Conservation (phyloP, 192 early-diverging fungal species). For the Linnemannia exigua region DNA sequence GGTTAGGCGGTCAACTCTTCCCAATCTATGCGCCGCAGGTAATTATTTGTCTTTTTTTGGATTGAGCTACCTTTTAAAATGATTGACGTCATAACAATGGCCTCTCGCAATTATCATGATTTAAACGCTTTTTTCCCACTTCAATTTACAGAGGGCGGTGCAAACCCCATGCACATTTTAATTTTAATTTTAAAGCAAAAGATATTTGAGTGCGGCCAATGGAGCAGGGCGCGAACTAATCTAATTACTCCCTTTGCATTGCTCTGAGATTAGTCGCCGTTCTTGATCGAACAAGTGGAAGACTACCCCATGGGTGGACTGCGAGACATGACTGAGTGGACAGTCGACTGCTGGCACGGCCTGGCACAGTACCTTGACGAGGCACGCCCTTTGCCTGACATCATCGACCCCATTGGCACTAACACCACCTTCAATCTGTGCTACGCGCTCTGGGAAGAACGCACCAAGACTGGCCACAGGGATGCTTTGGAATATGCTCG, state of each 20-base stretch:
- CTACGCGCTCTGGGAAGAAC: slow-evolving; percentile 43
- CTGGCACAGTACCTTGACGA: slow-evolving; percentile 62
- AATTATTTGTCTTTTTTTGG: background rate
- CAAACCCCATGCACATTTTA: too few relatives aligned
- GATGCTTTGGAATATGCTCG: background rate
- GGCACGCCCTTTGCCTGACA: slow-evolving; percentile 30
- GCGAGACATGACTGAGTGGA: slow-evolving; percentile 72
- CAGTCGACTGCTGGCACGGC: slow-evolving; percentile 67
- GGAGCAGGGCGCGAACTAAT: background rate
- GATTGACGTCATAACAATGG: background rate
- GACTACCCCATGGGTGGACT: slow-evolving; percentile 81
- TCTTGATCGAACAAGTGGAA: slow-evolving; percentile 79
- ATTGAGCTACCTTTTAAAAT: background rate
- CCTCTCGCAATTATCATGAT: background rate
- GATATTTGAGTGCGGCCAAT: too few relatives aligned
- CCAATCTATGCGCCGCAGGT: slow-evolving; percentile 70
- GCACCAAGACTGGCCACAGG: slow-evolving; percentile 1
- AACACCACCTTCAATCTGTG: slow-evolving; percentile 43
- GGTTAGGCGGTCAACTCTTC: slow-evolving; percentile 70
- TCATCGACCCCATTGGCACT: slow-evolving; percentile 27
- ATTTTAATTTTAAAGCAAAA: too few relatives aligned
- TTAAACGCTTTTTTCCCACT: too few relatives aligned
- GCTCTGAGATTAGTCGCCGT: slow-evolving; percentile 66
- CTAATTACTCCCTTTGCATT: slow-evolving; percentile 39
- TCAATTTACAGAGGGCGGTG: too few relatives aligned